phyloP scores from a whole-genome alignment of 106 monocot species.

The Allium sativum region DNA sequence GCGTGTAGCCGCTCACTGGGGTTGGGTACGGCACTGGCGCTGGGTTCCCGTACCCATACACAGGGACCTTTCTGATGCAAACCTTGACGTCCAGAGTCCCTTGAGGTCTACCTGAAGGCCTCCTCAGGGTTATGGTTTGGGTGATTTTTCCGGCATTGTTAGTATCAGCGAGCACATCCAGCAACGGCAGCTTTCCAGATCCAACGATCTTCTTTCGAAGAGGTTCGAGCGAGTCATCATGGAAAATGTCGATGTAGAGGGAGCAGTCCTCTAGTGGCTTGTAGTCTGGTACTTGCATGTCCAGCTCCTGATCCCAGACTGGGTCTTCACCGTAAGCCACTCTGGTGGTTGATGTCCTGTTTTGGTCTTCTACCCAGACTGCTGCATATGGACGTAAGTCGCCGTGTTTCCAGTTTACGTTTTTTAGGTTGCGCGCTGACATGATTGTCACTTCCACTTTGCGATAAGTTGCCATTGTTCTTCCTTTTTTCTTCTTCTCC shows the following conservation, averaged over 20 bases:
- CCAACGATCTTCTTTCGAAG: slow-evolving; percentile 66
- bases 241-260: slow-evolving; percentile 72
- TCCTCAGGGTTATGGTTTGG: slow-evolving; percentile 40
- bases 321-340: slow-evolving; percentile 45
- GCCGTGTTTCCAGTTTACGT: slow-evolving; percentile 78
- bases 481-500: no score
- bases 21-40: slow-evolving; percentile 10
- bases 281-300: slow-evolving; percentile 26
- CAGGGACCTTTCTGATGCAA: slow-evolving; percentile 23
- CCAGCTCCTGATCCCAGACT: slow-evolving; percentile 60
- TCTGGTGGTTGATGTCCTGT: slow-evolving; percentile 56
- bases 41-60: slow-evolving; percentile 28
- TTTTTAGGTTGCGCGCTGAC: slow-evolving; percentile 65
- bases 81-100: slow-evolving; percentile 43
- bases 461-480: slow-evolving; percentile 18
- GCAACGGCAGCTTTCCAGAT: slow-evolving; percentile 53
- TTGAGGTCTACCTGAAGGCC: slow-evolving; percentile 74
- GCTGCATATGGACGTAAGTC: slow-evolving; percentile 56
- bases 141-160: slow-evolving; percentile 25
- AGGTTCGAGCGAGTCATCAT: slow-evolving; percentile 23
- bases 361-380: slow-evolving; percentile 49
- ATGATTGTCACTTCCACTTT: slow-evolving; percentile 55
- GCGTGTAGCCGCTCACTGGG: slow-evolving; percentile 7
- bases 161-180: slow-evolving; percentile 53
- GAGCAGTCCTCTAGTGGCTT: slow-evolving; percentile 28